A percentile compares a stretch with the other conserved stretches of the same genome.
phyloP scores from a whole-genome alignment of 129 eudicot species.

The Flaveria sonorensis region DNA sequence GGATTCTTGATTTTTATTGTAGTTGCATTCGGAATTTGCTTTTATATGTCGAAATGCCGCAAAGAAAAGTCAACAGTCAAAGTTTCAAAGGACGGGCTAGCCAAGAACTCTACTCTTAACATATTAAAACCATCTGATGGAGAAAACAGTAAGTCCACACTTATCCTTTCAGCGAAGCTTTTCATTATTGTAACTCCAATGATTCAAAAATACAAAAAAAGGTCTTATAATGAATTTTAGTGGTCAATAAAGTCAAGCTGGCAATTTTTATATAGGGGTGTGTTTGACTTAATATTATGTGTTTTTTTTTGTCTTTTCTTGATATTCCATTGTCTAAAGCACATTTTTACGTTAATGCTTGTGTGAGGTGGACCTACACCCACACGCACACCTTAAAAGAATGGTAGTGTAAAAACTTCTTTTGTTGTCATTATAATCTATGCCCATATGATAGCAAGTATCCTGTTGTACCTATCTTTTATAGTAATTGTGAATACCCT shows the following conservation, averaged over 20 bases:
- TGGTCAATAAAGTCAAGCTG: background rate
- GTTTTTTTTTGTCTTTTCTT: background rate
- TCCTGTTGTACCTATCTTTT: too few species aligned
- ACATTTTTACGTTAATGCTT: too few species aligned
- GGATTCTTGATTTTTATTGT: constrained; percentile 47
- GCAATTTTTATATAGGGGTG: background rate
- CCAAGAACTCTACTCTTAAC: constrained; percentile 29
- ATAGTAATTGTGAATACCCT: too few species aligned
- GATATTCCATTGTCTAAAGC: too few species aligned
- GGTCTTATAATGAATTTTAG: background rate
- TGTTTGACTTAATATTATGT: background rate
- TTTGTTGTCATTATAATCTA: too few species aligned
- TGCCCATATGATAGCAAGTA: too few species aligned
- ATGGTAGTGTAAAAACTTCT: too few species aligned
- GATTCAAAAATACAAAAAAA: background rate
- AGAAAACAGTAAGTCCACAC: constrained; percentile 44
- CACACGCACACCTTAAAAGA: too few species aligned
- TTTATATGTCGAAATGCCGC: constrained; percentile 52
- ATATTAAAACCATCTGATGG: constrained; percentile 36
- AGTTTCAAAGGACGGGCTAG: constrained; percentile 33
- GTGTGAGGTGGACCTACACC: too few species aligned
- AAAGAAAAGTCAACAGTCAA: constrained; percentile 44
- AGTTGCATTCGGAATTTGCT: constrained; percentile 55
- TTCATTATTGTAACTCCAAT: background rate
- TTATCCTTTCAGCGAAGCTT: background rate